Evolutionary conservation across 345 rosid species (phyloP).

Genomic region (Fremontodendron californicum): DNA sequence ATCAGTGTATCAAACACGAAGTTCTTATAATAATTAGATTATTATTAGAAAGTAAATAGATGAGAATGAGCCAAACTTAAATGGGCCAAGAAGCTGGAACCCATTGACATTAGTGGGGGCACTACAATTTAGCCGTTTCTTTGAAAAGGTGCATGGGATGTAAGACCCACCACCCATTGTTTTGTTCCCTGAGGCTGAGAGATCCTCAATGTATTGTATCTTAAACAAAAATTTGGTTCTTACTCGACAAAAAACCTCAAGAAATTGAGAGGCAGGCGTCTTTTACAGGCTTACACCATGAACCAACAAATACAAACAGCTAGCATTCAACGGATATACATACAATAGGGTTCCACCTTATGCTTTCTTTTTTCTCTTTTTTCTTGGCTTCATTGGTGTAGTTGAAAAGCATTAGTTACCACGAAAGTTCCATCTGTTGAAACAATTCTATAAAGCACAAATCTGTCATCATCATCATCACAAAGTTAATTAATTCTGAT

Average conservation of each 20-base stretch:
- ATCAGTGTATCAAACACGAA: no score
- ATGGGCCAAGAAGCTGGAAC: not conserved
- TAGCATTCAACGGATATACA: not conserved
- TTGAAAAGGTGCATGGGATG: not conserved
- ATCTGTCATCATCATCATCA: not conserved
- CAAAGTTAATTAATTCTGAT: not conserved
- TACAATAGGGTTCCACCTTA: not conserved
- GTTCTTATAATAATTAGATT: no score
- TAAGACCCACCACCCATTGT: not conserved
- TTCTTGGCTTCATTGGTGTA: not conserved
- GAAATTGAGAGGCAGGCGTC: not conserved
- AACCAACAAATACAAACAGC: not conserved
- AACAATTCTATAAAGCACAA: not conserved
- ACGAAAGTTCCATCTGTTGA: not conserved
- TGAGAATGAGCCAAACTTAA: not conserved
- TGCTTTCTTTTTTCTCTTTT: not conserved
- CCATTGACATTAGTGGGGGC: not conserved
- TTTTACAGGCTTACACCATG: not conserved
- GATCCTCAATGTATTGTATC: not conserved
- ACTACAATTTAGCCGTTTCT: not conserved
- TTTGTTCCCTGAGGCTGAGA: not conserved
- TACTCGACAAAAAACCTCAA: not conserved
- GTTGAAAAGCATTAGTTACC: not conserved
- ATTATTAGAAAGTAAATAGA: no score
- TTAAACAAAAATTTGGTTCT: not conserved